phyloP scores from a whole-genome alignment of 129 eudicot species.

The Escallonia herrerae region DNA sequence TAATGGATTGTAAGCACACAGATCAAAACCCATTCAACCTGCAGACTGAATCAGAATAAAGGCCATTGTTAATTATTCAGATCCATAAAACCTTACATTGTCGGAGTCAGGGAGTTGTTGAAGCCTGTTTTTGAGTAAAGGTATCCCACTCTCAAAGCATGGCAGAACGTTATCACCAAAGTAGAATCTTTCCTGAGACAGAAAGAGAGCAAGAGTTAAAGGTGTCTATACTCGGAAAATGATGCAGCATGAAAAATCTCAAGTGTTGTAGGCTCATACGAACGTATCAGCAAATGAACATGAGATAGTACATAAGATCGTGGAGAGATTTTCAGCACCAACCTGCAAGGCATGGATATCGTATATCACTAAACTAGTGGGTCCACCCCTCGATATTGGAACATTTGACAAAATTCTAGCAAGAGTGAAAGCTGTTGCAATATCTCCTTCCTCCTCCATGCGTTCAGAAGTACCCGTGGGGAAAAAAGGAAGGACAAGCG shows the following conservation, averaged over 20 bases:
- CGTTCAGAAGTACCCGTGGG: slow-evolving; percentile 98
- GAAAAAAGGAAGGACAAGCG: slow-evolving; percentile 94
- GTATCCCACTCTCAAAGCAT: slow-evolving; percentile 98
- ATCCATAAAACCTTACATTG: slow-evolving; percentile 47
- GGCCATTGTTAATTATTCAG: background rate
- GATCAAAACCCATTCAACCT: background rate
- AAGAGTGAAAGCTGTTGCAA: slow-evolving; percentile 96
- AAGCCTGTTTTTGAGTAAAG: slow-evolving; percentile 84
- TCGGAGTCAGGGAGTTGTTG: slow-evolving; percentile 97
- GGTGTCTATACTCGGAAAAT: background rate
- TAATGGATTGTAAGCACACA: background rate
- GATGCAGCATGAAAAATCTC: slow-evolving; percentile 2
- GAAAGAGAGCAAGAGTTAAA: background rate
- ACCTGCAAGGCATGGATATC: slow-evolving; percentile 99
- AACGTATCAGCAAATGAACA: background rate
- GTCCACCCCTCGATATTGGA: slow-evolving; percentile 91
- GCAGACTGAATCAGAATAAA: background rate
- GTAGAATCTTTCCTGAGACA: slow-evolving; percentile 86
- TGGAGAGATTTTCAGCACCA: slow-evolving; percentile 2
- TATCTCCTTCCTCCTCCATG: slow-evolving; percentile 98
- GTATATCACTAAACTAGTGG: slow-evolving; percentile 88
- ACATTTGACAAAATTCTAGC: slow-evolving; percentile 87
- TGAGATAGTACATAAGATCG: background rate
- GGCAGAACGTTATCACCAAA: slow-evolving; percentile 92
- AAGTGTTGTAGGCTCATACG: background rate